phyloP scores from a whole-genome alignment of 164 flowering plant genomes.

The Liquidambar formosana region DNA sequence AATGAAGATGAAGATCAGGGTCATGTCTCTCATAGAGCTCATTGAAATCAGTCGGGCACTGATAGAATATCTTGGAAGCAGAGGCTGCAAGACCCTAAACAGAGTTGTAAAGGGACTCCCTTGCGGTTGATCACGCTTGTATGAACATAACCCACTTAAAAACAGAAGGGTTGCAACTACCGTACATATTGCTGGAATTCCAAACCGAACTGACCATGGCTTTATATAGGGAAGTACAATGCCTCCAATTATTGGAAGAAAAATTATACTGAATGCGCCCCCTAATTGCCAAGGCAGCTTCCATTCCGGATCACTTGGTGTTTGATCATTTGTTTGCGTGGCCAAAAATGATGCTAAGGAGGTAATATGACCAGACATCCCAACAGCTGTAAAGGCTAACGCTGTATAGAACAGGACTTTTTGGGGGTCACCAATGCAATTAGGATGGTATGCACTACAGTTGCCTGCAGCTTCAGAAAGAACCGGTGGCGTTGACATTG shows the following conservation, averaged over 20 bases:
- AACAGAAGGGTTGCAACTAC: conserved; percentile 31
- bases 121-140: conserved; percentile 3
- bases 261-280: conserved; percentile 10
- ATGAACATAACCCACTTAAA: conserved; percentile 21
- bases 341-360: conserved; percentile 13
- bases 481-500: conserved; percentile 44
- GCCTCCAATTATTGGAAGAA: conserved; percentile 23
- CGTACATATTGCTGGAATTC: conserved; percentile 36
- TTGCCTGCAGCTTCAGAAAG: conserved; percentile 14
- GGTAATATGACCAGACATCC: conserved; percentile 31
- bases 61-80: conserved; percentile 25
- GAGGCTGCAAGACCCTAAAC: no score
- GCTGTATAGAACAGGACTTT: conserved; percentile 28
- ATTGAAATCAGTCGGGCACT: conserved; percentile 16
- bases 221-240: conserved; percentile 29
- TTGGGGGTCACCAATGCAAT: conserved; percentile 33
- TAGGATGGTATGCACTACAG: conserved; percentile 24
- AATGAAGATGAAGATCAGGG: conserved; percentile 5
- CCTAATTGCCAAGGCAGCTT: background rate
- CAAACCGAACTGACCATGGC: conserved; percentile 40
- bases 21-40: conserved; percentile 23
- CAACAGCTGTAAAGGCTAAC: conserved; percentile 25
- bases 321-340: conserved; percentile 6
- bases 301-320: background rate
- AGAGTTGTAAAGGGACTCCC: no score